A percentile compares a stretch with the other conserved stretches of the same genome.
These are phyloP conservation scores for Clonostachys rosea DNA, from an alignment of 2,329 filamentous ascomycete species.

Conservation along the genomic window DNA sequence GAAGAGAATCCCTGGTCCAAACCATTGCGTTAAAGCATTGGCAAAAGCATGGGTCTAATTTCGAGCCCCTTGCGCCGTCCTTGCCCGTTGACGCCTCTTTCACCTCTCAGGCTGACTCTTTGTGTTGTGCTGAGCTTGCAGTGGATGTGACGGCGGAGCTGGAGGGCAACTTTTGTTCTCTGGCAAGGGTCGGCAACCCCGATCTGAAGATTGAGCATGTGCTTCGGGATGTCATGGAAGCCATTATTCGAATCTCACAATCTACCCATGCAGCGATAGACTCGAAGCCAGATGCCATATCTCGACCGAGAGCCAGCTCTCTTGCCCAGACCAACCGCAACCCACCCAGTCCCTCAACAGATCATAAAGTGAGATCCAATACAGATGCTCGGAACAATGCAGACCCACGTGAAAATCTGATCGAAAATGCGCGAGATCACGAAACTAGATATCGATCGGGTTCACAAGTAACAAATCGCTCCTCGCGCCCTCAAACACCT, in stretches of 20 bases:
- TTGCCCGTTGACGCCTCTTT: slow-evolving; percentile 17
- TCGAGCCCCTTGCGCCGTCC: slow-evolving; percentile 7
- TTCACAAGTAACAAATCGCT: slow-evolving; percentile 10
- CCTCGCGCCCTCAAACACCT: slow-evolving; percentile 12
- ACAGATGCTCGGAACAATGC: background rate
- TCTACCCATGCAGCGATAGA: too few relatives aligned
- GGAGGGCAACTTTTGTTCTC: slow-evolving; percentile 42
- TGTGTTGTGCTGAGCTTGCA: slow-evolving; percentile 44
- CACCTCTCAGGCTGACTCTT: slow-evolving; percentile 20
- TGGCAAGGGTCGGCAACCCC: slow-evolving; percentile 33
- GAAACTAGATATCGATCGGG: slow-evolving; percentile 7
- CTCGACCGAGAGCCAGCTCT: background rate
- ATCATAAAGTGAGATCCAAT: background rate
- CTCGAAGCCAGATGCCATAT: background rate
- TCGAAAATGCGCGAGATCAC: background rate
- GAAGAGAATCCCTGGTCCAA: slow-evolving; percentile 31
- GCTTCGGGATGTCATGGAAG: slow-evolving; percentile 37
- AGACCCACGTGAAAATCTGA: background rate
- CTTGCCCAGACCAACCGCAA: background rate
- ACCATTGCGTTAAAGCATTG: slow-evolving; percentile 39
- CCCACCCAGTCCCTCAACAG: background rate
- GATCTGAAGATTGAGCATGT: slow-evolving; percentile 37
- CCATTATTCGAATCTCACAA: slow-evolving; percentile 7
- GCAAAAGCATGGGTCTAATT: slow-evolving; percentile 36
- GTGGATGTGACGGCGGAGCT: slow-evolving; percentile 42